Evolutionary conservation across 2,329 filamentous ascomycete genomes (phyloP).

Genomic region (Trichoderma cornu-damae): DNA sequence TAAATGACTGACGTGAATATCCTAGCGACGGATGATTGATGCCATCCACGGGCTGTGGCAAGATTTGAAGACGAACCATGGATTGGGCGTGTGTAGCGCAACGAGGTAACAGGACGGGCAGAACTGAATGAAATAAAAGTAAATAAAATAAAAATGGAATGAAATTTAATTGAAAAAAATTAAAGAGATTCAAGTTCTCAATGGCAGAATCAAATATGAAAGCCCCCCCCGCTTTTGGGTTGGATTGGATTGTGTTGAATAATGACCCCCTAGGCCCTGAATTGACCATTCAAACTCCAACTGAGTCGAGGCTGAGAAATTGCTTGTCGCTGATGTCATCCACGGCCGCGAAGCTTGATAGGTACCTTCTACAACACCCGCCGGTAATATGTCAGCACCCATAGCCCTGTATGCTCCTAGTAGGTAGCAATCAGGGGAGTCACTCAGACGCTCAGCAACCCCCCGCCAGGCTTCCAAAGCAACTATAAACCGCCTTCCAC

Average conservation of each 20-base stretch:
- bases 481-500: background rate
- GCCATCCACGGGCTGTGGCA: background rate
- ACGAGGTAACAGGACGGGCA: too few relatives aligned
- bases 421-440: too few relatives aligned
- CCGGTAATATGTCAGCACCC: too few relatives aligned
- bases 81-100: too few relatives aligned
- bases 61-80: slow-evolving; percentile 6
- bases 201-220: background rate
- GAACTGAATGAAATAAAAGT: background rate
- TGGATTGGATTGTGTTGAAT: background rate
- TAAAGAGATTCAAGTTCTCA: background rate
- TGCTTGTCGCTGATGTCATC: slow-evolving; percentile 12
- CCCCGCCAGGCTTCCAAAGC: background rate
- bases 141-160: background rate
- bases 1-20: background rate
- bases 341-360: background rate
- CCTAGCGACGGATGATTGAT: background rate
- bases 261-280: background rate
- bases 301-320: background rate
- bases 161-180: too few relatives aligned
- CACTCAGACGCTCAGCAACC: background rate
- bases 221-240: too few relatives aligned
- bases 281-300: background rate
- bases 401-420: background rate
- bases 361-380: too few relatives aligned